Conservation (phyloP, 2,329 filamentous ascomycete genomes). For the Ophiostoma perfectum region DNA sequence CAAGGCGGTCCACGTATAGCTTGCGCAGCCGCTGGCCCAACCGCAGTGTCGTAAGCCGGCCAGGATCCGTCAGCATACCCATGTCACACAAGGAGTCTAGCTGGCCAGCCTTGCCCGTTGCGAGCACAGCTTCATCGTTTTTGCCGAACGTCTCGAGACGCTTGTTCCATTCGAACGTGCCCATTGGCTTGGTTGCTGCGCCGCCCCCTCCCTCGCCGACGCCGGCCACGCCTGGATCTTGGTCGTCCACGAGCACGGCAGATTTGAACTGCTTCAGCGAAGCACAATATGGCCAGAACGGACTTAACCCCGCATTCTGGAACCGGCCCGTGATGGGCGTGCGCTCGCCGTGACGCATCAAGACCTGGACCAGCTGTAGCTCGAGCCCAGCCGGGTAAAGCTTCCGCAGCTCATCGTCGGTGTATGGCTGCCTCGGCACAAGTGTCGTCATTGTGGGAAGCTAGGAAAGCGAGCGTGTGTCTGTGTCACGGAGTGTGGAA, state of each 20-base stretch:
- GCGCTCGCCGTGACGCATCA: slow-evolving; percentile 73
- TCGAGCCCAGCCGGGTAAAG: slow-evolving; percentile 78
- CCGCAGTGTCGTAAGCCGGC: slow-evolving; percentile 64
- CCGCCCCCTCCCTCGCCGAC: slow-evolving; percentile 33
- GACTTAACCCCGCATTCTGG: slow-evolving; percentile 62
- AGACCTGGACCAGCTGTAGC: slow-evolving; percentile 84
- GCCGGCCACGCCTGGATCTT: slow-evolving; percentile 42
- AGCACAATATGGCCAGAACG: slow-evolving; percentile 87
- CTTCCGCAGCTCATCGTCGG: slow-evolving; percentile 67
- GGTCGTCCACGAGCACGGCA: slow-evolving; percentile 42
- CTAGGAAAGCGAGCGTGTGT: neutral
- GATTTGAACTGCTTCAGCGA: slow-evolving; percentile 63
- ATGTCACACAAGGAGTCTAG: slow-evolving; percentile 77
- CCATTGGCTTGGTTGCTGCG: slow-evolving; percentile 36
- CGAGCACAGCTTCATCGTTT: slow-evolving; percentile 64
- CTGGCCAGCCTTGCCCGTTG: slow-evolving; percentile 61
- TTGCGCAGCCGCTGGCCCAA: slow-evolving; percentile 62
- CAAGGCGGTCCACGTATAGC: slow-evolving; percentile 70
- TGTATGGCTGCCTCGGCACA: slow-evolving; percentile 68
- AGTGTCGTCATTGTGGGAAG: slow-evolving; percentile 65
- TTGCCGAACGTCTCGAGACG: slow-evolving; percentile 76
- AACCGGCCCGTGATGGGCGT: slow-evolving; percentile 87
- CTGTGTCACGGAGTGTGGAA: neutral
- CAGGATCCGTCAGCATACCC: slow-evolving; percentile 70
- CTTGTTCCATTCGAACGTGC: slow-evolving; percentile 56